Conservation (phyloP, 2,329 filamentous ascomycete species). For the Myriosclerotinia scirpicola region DNA sequence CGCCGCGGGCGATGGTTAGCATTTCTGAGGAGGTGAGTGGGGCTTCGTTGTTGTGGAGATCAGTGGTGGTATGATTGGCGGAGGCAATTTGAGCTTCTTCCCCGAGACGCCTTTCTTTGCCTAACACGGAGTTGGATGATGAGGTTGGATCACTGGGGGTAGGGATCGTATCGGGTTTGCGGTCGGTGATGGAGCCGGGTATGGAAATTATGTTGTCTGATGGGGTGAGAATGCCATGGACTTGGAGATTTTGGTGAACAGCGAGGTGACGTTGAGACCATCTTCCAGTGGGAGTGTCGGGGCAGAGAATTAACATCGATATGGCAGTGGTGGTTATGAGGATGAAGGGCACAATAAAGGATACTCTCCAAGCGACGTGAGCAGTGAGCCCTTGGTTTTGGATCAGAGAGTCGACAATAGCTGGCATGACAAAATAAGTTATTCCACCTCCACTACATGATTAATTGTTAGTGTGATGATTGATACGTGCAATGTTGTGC, state of each 20-base stretch:
- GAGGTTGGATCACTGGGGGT: constrained; percentile 13
- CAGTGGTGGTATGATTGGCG: constrained; percentile 44
- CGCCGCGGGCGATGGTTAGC: constrained; percentile 54
- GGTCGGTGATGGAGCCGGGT: constrained; percentile 38
- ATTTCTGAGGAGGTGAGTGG: constrained; percentile 51
- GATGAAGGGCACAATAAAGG: constrained; percentile 81
- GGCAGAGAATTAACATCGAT: constrained; percentile 70
- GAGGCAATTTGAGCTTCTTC: constrained; percentile 48
- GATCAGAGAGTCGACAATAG: constrained; percentile 77
- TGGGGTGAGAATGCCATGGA: constrained; percentile 50
- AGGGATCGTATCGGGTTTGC: constrained; percentile 4
- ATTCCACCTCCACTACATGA: constrained; percentile 68
- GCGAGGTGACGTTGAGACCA: constrained; percentile 67
- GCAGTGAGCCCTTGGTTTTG: constrained; percentile 56
- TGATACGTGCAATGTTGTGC: background rate
- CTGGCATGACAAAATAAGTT: constrained; percentile 92
- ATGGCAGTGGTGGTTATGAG: constrained; percentile 67
- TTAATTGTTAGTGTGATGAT: background rate
- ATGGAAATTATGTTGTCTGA: constrained; percentile 29
- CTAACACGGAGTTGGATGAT: constrained; percentile 8
- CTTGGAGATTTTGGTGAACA: constrained; percentile 46
- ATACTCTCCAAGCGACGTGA: constrained; percentile 77
- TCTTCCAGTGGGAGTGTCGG: constrained; percentile 78
- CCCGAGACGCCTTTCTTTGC: constrained; percentile 45
- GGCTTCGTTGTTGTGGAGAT: constrained; percentile 44